These are phyloP conservation scores for Pilatotrama ljubarskyi DNA, from an alignment of 768 basidiomycete genomes.

Conservation along the genomic window DNA sequence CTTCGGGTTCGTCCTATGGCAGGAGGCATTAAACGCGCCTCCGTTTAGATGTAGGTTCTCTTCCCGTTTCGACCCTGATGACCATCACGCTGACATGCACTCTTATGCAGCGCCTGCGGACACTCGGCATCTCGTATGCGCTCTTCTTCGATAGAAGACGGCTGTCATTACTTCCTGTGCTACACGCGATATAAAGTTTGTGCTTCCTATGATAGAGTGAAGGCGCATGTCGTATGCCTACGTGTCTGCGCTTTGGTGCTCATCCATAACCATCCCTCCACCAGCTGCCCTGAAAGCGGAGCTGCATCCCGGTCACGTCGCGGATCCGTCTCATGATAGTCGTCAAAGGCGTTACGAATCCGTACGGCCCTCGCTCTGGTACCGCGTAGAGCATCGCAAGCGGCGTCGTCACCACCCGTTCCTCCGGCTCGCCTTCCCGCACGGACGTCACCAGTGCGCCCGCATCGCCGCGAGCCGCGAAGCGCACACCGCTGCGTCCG, in stretches of 20 bases:
- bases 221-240: too few relatives aligned
- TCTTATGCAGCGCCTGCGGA: too few relatives aligned
- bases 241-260: background rate
- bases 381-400: conserved; percentile 17
- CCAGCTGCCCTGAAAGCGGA: conserved; percentile 16
- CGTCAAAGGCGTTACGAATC: conserved; percentile 19
- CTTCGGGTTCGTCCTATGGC: background rate
- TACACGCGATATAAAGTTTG: too few relatives aligned
- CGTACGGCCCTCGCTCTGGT: conserved; percentile 22
- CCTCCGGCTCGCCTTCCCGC: background rate
- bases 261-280: conserved; percentile 7
- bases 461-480: conserved; percentile 20
- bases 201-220: background rate
- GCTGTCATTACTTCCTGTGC: too few relatives aligned
- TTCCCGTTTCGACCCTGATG: too few relatives aligned
- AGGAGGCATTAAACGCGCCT: background rate
- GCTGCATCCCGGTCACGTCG: conserved; percentile 21
- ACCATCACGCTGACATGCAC: too few relatives aligned
- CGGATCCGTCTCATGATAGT: conserved; percentile 18
- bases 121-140: too few relatives aligned
- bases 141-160: too few relatives aligned
- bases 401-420: background rate
- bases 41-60: too few relatives aligned
- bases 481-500: background rate
- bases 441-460: conserved; percentile 15